These are phyloP conservation scores for Apiospora aurea DNA, from an alignment of 2,329 filamentous ascomycete genomes.

Conservation along the genomic window DNA sequence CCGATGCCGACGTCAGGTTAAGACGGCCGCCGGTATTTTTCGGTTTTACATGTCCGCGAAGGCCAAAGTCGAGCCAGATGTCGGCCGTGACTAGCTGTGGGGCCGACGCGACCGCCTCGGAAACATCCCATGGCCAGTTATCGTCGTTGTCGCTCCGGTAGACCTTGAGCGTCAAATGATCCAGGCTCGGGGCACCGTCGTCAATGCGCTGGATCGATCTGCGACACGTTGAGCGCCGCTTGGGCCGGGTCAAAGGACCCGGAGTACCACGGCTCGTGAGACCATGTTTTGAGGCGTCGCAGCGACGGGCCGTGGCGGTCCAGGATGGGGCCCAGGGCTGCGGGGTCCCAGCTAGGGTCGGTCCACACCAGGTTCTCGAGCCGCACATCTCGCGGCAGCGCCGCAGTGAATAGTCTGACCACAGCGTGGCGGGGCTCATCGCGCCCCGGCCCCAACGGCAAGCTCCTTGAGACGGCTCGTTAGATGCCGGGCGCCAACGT, in stretches of 20 bases:
- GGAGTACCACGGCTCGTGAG: not conserved
- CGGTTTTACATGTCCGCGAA: not conserved
- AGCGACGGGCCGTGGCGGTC: not conserved
- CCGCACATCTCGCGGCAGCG: not conserved
- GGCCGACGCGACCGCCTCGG: not conserved
- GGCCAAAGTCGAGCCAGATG: not conserved
- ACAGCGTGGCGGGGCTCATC: not conserved
- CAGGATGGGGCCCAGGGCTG: not conserved
- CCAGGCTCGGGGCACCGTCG: not conserved
- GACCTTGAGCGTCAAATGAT: not conserved
- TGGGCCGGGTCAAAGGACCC: not conserved
- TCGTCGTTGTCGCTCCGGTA: not conserved
- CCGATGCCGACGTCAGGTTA: not conserved
- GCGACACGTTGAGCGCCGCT: not conserved
- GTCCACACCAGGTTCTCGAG: not conserved
- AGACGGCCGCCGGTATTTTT: not conserved
- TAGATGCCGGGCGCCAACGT: slow-evolving; percentile 10
- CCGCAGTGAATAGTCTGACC: not conserved
- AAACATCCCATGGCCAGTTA: not conserved
- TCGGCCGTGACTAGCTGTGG: not conserved
- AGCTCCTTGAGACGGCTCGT: slow-evolving; percentile 8
- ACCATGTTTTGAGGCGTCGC: not conserved
- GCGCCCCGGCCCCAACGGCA: not conserved
- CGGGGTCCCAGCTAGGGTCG: not conserved
- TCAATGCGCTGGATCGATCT: not conserved